Base-by-base conservation (phyloP, 495 filamentous ascomycete genomes). In the Neurospora africana region DNA sequence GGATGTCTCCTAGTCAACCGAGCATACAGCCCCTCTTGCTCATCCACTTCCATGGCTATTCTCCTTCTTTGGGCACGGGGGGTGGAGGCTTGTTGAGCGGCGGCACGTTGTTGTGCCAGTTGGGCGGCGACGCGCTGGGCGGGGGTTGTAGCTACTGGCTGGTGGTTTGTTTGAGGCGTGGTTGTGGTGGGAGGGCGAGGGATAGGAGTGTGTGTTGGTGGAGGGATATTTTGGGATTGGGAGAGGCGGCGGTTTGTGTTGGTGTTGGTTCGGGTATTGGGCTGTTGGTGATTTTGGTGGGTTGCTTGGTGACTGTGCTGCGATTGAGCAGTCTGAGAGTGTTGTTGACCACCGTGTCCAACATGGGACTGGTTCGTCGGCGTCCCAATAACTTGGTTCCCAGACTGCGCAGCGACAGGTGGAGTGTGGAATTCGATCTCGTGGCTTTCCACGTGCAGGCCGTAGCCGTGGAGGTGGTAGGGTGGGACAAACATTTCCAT, bases 31-130 rank as follows among this genome's bases (percentile, higher is more conserved):
- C 53, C 53, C 53, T 65, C 53, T 15, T 65, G 53, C 53, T 65
- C 53, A 2, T 65, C 53, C 53, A 27, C 53, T 65, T 65, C 53
- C 53, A 65, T 65, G 6, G 53, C 53, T 27, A 65, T 65, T 33
- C 53, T 33, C 27, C 53, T 65, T 4, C 53, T 3, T 33, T 65
- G 53, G 1, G 53, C 53, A 19, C 53, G 53, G 27, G 35, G 15
- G 3, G 27, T 27, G 27, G 53, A 65, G 15, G 53, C 53, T 30
- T 30, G 23, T 27, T 65, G 53, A 1, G 53, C 27, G 13, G 27
- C 27, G 13, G 53, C 53, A 4, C 53, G 53, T 17, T 65, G 53
- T 8, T 65, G 53, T 1, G 53, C 53, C 33, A 33, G 53, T 17
- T 33, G 53, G 10, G 27, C 10, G 5, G 53, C 53, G 41, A 44